Evolutionary conservation across 1,284 basidiomycete genomes (phyloP), one percentile per base, ranked within the genome.

Genomic region (Moesziomyces aphidis): DNA sequence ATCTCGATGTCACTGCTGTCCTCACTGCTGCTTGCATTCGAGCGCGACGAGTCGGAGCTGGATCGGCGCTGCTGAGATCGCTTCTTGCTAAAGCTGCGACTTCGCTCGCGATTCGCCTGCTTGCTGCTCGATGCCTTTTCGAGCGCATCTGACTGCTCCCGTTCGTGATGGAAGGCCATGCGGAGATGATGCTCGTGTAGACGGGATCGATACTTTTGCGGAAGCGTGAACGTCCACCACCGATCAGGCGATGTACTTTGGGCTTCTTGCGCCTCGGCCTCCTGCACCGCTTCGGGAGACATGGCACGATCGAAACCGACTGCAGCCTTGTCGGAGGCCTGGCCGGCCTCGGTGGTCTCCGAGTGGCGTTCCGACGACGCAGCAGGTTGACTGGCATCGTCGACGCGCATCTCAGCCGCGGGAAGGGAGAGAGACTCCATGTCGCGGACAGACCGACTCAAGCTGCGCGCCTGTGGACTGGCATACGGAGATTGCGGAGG

Each of bases 221-320:
- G 80, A 26, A 80, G 58, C 1, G 80, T 77, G 49, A 82, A 80
- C 4, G 77, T 74, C 79, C 78, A 79, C 78, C 80, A 73, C 19
- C 70, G 57, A 17, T 73, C 75, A 13, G 71, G 75, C 7, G 64
- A 56, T 4, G 54, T 61, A 28, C 61, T 67, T 21, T 66, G 60
- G 6, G 61, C 63, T 54, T 71, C 63, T 28, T 66, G 49, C 1
- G 59, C 60, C 49, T 67, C 68, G 23, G 63, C 50, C 34, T 71
- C 42, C 23, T 67, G 49, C 10, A 59, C 68, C n/a, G 63, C 54
- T 45, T 61, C 55, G 13, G 61, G 56, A 4, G 64, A 59, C 6
- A 63, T 46, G 15, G 60, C 54, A 15, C 57, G 61, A 28, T 62
- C 63, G 39, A 67, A 66, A 6, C 55, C 63, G 9, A 43, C 21